A percentile compares a stretch with the other conserved stretches of the same genome.
These are phyloP conservation scores for Lactarius evosmus DNA, from an alignment of 768 basidiomycete species.

Conservation along the genomic window DNA sequence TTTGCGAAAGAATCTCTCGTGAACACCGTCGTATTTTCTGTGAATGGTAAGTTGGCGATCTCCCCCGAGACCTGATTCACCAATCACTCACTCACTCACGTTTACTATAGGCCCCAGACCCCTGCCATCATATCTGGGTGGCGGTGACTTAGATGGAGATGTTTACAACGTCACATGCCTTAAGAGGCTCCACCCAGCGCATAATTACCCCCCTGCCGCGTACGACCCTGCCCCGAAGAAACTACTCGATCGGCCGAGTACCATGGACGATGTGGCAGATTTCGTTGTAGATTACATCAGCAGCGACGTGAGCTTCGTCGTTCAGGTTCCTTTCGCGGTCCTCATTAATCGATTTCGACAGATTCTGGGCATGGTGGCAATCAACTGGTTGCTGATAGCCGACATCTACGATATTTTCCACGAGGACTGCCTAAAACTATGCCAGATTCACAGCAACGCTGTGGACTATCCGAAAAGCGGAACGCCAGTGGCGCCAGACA, in stretches of 20 bases:
- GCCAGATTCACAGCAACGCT: slow-evolving; percentile 58
- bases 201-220: slow-evolving; percentile 39
- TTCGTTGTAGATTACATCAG: slow-evolving; percentile 69
- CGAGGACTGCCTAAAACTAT: slow-evolving; percentile 49
- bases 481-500: slow-evolving; percentile 32
- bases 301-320: slow-evolving; percentile 40
- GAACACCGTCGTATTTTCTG: slow-evolving; percentile 68
- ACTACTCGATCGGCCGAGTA: slow-evolving; percentile 45
- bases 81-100: not conserved
- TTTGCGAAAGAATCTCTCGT: slow-evolving; percentile 49
- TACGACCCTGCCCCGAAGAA: slow-evolving; percentile 51
- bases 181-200: slow-evolving; percentile 31
- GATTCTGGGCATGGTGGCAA: slow-evolving; percentile 61
- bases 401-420: slow-evolving; percentile 55
- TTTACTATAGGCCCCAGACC: slow-evolving; percentile 50
- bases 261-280: slow-evolving; percentile 62
- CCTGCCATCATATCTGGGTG: slow-evolving; percentile 59
- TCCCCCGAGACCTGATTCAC: not conserved
- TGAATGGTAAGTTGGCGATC: slow-evolving; percentile 42
- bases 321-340: not conserved
- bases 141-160: slow-evolving; percentile 70
- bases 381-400: slow-evolving; percentile 62
- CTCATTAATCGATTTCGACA: slow-evolving; percentile 27
- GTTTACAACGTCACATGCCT: slow-evolving; percentile 44
- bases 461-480: slow-evolving; percentile 63